Percentiles rank a stretch among this genome's conserved stretches.
Conservation (phyloP, 306 rosid species). For the Pueraria montana region DNA sequence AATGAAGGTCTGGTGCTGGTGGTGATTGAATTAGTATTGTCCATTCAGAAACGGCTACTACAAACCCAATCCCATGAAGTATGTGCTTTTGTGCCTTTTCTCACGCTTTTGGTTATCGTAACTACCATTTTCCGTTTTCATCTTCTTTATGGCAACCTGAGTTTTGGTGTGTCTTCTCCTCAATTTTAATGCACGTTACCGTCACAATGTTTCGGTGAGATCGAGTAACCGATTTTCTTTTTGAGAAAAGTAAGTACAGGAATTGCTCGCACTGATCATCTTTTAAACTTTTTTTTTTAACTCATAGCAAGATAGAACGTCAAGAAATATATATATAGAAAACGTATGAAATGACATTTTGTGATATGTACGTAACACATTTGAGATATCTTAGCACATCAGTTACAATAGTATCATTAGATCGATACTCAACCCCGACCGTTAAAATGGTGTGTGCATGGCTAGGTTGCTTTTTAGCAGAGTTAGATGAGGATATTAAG, state of each 20-base stretch:
- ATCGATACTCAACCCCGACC: too few relatives aligned
- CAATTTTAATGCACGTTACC: not conserved
- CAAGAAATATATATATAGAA: not conserved
- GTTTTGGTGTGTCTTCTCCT: constrained; percentile 23
- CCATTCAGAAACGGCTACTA: constrained; percentile 34
- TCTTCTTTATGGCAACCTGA: not conserved
- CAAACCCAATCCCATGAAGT: constrained; percentile 21
- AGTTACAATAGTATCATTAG: too few relatives aligned
- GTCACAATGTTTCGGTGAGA: not conserved
- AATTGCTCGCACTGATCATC: not conserved
- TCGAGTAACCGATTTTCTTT: not conserved
- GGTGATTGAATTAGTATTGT: not conserved
- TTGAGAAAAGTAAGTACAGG: not conserved
- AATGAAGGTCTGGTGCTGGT: not conserved
- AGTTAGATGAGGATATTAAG: not conserved
- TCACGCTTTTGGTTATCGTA: constrained; percentile 8
- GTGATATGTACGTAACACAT: not conserved
- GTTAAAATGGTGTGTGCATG: too few relatives aligned
- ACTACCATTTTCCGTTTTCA: constrained; percentile 27
- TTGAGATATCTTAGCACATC: not conserved
- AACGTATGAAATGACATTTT: not conserved
- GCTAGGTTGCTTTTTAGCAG: constrained; percentile 2
- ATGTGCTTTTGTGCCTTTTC: constrained; percentile 22
- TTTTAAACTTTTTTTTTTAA: not conserved
- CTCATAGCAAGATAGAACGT: not conserved